phyloP scores from a whole-genome alignment of 192 early-diverging fungal genomes.

The Linnemannia elongata region DNA sequence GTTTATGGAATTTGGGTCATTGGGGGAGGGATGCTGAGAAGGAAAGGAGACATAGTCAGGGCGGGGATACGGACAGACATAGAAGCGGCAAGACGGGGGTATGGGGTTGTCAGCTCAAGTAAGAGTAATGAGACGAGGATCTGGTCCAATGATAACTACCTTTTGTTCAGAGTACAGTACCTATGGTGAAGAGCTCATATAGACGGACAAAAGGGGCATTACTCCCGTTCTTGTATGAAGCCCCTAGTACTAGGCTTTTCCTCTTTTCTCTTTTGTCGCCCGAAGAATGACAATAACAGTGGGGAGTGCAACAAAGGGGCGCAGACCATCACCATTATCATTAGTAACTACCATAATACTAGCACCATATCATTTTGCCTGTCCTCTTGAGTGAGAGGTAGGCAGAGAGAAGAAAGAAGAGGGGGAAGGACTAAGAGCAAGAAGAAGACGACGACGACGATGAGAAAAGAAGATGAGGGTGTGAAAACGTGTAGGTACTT shows the following conservation, averaged over 20 bases:
- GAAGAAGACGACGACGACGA: no score
- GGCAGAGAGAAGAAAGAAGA: neutral
- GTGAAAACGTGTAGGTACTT: no score
- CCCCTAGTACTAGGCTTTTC: neutral
- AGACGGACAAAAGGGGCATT: no score
- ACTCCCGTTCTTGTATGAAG: no score
- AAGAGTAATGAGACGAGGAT: neutral
- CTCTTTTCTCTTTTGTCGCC: neutral
- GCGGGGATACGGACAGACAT: neutral
- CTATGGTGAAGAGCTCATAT: no score
- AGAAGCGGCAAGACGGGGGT: neutral
- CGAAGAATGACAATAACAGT: neutral
- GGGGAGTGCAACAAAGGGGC: neutral
- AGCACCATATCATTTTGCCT: no score
- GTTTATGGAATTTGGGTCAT: no score
- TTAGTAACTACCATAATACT: no score
- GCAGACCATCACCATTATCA: neutral
- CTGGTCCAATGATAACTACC: neutral
- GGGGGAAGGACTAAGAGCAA: neutral
- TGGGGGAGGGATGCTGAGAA: no score
- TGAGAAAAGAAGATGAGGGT: neutral
- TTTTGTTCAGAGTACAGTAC: no score
- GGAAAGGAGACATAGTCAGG: no score
- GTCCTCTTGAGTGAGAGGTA: neutral
- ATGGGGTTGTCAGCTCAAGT: no score